Evolutionary conservation across 805 yeast species (phyloP).

Genomic region (Kazachstania taianensis): DNA sequence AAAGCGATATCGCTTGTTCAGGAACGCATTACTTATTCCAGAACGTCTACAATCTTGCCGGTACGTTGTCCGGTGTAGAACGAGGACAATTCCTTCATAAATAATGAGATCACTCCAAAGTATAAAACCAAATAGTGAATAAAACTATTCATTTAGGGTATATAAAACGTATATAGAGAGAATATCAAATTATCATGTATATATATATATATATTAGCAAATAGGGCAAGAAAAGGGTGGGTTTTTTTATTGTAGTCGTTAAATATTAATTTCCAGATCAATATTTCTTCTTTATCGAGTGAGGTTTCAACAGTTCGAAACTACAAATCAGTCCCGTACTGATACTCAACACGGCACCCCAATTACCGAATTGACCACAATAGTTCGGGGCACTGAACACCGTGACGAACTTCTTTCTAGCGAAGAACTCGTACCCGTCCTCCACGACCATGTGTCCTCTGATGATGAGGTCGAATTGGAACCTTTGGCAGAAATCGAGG

Average conservation of each 20-base stretch:
- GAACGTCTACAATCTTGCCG: too few relatives aligned
- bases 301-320: constrained; percentile 60
- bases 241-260: not conserved
- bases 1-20: too few relatives aligned
- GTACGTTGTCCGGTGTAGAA: too few relatives aligned
- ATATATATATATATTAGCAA: too few relatives aligned
- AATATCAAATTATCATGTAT: too few relatives aligned
- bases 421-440: constrained; percentile 79
- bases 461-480: constrained; percentile 64
- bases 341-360: constrained; percentile 73
- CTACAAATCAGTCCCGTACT: constrained; percentile 59
- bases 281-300: constrained; percentile 8
- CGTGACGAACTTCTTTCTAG: constrained; percentile 62
- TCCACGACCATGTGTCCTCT: constrained; percentile 88
- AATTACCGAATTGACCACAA: constrained; percentile 71
- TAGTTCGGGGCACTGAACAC: constrained; percentile 77
- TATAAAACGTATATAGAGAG: too few relatives aligned
- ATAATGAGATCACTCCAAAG: too few relatives aligned
- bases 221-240: not conserved
- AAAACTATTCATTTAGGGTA: not conserved
- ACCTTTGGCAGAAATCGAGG: constrained; percentile 50
- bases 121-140: too few relatives aligned
- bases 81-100: too few relatives aligned
- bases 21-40: too few relatives aligned
- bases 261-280: too few relatives aligned